Base-by-base conservation (phyloP, 2,329 filamentous ascomycete genomes). In the Xylariaceae sp. region DNA sequence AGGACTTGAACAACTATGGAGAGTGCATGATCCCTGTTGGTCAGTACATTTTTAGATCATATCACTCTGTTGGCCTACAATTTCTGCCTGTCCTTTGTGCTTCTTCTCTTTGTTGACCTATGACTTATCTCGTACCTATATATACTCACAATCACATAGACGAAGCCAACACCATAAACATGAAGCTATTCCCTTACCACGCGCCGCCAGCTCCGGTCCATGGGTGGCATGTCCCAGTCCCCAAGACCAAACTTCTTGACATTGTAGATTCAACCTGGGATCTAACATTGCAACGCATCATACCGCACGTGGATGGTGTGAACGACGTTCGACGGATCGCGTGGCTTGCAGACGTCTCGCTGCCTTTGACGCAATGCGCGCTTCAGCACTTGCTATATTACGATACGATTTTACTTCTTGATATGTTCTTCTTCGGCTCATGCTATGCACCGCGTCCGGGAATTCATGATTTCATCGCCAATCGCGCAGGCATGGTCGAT, bases 11-110 rank as follows among this genome's bases (percentile, higher is more conserved):
- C 69, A 95, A 95, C 65, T 99, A 97, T 68, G 92, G 91, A 68
- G 94, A 99, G 76, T 96, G 92, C 79, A 96, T 96, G 92, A 96
- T 97, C 66, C 92, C 92, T 0, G 93, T 97, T 59, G 90, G 90
- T 92, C 75, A 59, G 83, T 77, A 5, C n/a, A 82, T 76, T 13
- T 33, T 30, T 29, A 49, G n/a, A n/a, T n/a, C n/a, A n/a, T n/a
- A n/a, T n/a, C n/a, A n/a, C n/a, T n/a, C n/a, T n/a, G n/a, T n/a
- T 41, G 9, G 30, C 24, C 40, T 21, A 40, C 18, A 21, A 18
- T 32, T 6, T 43, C 18, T 21, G 15, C 29, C 23, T 21, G 3
- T 5, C 40, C 8, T n/a, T 29, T 11, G 7, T 40, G 18, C 26
- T 6, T 23, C 11, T 30, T 11, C 7, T 36, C 27, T 20, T 27